phyloP scores from a whole-genome alignment of 2,329 filamentous ascomycete genomes.

The Fusarium annulatum region DNA sequence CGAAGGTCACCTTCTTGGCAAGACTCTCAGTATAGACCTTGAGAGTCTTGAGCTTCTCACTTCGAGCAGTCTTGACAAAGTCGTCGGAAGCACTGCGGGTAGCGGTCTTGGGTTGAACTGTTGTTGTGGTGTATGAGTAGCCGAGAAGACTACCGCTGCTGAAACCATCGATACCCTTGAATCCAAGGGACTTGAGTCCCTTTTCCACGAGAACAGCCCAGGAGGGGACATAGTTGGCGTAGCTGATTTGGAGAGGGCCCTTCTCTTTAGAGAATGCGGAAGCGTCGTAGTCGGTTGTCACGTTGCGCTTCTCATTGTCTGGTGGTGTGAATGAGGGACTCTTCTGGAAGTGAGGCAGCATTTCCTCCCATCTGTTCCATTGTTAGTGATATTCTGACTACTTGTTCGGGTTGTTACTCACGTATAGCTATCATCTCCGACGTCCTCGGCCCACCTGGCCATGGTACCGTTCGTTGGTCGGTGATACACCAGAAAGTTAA shows the following conservation, averaged over 20 bases:
- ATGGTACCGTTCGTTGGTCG: conserved; percentile 48
- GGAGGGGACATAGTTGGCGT: conserved; percentile 41
- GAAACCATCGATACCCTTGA: conserved; percentile 39
- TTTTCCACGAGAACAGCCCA: conserved; percentile 40
- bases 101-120: conserved; percentile 30
- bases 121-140: conserved; percentile 40
- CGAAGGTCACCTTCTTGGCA: conserved; percentile 59
- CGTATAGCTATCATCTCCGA: conserved; percentile 46
- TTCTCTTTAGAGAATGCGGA: conserved; percentile 39
- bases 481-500: conserved; percentile 52
- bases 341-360: conserved; percentile 46
- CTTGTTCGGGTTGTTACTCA: neutral
- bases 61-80: conserved; percentile 43
- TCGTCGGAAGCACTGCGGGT: conserved; percentile 44
- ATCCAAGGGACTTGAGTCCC: conserved; percentile 42
- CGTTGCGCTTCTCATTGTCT: conserved; percentile 36
- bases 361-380: conserved; percentile 29
- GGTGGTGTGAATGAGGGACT: conserved; percentile 44
- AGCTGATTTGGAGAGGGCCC: conserved; percentile 44
- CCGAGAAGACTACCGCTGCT: conserved; percentile 40
- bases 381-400: fast-evolving
- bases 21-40: conserved; percentile 55
- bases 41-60: conserved; percentile 47
- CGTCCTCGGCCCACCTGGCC: conserved; percentile 43
- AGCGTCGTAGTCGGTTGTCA: conserved; percentile 43